Base-by-base conservation (phyloP, 73 alveolate species). In the Stentor roeselii region DNA sequence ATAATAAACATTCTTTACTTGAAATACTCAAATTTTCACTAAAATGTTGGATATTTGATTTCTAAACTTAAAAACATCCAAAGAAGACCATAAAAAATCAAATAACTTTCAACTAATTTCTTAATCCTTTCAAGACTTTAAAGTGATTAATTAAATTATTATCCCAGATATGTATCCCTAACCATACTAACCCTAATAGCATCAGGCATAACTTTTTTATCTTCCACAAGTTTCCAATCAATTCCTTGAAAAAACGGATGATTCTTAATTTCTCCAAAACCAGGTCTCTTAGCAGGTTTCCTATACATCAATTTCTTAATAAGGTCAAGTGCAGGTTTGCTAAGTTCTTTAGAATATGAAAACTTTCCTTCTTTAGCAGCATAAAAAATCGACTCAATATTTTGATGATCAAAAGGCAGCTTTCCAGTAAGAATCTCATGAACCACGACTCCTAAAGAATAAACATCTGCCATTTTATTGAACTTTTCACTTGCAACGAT, bases 391-490 rank as follows among this genome's bases (percentile, higher is more conserved):
- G 38, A 36, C 15, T 82, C 78, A 14, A 84, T 1, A 67, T 83
- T 84, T 41, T 88, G 91, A 3, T 35, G 60, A 88, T 87, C 83
- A 84, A 86, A 90, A 32, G 95, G 95, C 15, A 93, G 90, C 39
- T 87, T 60, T 11, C 95, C 95, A 75, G 89, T 86, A 36, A 88
- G 61, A 86, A 92, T 82, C 84, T 91, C 93, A 89, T 92, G 78
- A 35, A 90, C 36, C 4, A 78, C 92, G 11, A 93, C 90, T 42
- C 98, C 98, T 6, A 93, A 84, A 27, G 95, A 95, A 88, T 91
- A 93, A 11, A 93, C 85, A 91, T 93, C 98, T 1, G 95, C 92
- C 34, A 93, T 76, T 93, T 93, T 84, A 59, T 89, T 90, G 30
- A 88, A 92, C 34, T 93, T 92, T 59, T 60, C 80, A n/a, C 89